Evolutionary conservation across 352 stramenopile genomes (phyloP).

Genomic region (Phytophthora pseudosyringae): DNA sequence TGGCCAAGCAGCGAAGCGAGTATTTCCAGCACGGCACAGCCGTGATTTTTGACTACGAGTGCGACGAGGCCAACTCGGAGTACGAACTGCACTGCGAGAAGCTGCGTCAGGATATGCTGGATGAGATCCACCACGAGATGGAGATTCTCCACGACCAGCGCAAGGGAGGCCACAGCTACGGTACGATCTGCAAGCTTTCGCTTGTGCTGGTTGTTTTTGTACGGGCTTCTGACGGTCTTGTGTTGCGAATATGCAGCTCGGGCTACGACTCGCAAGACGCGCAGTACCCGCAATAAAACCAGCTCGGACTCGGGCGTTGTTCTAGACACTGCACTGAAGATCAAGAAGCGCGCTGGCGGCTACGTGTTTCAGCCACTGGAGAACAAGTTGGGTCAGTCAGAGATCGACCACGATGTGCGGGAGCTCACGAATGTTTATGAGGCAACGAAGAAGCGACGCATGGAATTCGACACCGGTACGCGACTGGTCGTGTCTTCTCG

Average conservation of each 20-base stretch:
- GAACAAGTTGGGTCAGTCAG: constrained; percentile 71
- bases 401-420: constrained; percentile 76
- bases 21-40: constrained; percentile 66
- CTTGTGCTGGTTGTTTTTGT: background rate
- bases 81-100: constrained; percentile 81
- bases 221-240: constrained; percentile 11
- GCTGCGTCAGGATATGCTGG: constrained; percentile 83
- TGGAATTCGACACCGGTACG: constrained; percentile 50
- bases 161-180: constrained; percentile 54
- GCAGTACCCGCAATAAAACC: constrained; percentile 71
- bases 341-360: constrained; percentile 70
- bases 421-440: constrained; percentile 61
- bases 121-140: constrained; percentile 89
- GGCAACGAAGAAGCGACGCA: constrained; percentile 71
- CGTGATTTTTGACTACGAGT: constrained; percentile 85
- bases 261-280: constrained; percentile 78
- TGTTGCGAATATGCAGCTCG: constrained; percentile 44
- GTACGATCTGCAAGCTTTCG: constrained; percentile 28
- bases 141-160: constrained; percentile 82
- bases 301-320: constrained; percentile 38
- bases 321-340: constrained; percentile 69
- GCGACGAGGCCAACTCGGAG: constrained; percentile 79
- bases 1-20: constrained; percentile 51
- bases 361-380: constrained; percentile 77
- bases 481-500: constrained; percentile 8